phyloP scores from a whole-genome alignment of 306 rosid species.

The Styphnolobium japonicum region DNA sequence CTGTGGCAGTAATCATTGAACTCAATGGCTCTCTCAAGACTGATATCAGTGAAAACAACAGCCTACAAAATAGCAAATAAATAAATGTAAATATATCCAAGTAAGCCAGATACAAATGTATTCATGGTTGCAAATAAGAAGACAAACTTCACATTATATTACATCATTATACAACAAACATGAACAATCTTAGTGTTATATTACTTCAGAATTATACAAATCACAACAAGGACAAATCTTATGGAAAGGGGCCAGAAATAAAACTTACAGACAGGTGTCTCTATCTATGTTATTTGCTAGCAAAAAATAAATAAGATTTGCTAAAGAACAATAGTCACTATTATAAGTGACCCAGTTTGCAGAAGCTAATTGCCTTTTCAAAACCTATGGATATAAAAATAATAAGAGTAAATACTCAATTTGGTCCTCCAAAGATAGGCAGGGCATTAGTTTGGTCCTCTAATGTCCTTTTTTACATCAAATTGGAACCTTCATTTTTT shows the following conservation, averaged over 20 bases:
- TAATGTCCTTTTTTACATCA: too few species aligned
- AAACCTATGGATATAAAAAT: neutral
- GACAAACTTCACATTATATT: neutral
- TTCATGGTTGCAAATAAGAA: neutral
- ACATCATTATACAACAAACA: neutral
- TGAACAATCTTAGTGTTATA: neutral
- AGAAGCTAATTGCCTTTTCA: neutral
- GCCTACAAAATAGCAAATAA: slow-evolving; percentile 51
- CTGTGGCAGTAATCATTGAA: slow-evolving; percentile 77
- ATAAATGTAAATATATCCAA: neutral
- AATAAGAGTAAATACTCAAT: too few species aligned
- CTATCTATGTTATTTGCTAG: neutral
- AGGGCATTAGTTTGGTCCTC: too few species aligned
- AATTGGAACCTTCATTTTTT: too few species aligned
- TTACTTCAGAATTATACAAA: neutral
- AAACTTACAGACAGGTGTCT: neutral
- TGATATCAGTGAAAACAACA: slow-evolving; percentile 75
- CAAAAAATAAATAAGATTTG: neutral
- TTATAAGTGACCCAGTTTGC: neutral
- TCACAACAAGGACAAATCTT: neutral
- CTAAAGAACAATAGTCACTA: neutral
- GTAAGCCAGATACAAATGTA: neutral
- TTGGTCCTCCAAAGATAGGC: too few species aligned
- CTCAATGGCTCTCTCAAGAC: slow-evolving; percentile 66
- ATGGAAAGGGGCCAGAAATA: neutral